These are phyloP conservation scores for Bigelowiella natans DNA, from an alignment of 78 protist genomes.

Conservation along the genomic window DNA sequence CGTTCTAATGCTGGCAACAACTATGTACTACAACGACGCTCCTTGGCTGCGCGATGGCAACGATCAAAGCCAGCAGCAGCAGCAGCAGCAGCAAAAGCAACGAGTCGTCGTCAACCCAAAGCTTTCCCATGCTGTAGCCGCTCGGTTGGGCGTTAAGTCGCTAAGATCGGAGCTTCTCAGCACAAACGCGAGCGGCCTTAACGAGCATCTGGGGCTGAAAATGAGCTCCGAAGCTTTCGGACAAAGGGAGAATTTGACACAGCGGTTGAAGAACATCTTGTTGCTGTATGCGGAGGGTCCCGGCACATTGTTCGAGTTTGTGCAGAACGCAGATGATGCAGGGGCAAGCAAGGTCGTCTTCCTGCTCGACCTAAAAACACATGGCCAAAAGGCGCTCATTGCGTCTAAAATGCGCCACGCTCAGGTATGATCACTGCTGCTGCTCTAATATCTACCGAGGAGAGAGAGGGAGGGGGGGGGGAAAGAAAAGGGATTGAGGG, in stretches of 20 bases:
- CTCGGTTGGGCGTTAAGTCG: neutral
- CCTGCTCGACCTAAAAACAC: conserved; percentile 13
- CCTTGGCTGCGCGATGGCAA: neutral
- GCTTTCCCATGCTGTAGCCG: neutral
- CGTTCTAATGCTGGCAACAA: neutral
- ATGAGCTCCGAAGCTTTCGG: no score
- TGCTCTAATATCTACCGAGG: no score
- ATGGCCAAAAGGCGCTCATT: neutral
- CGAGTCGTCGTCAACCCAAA: neutral
- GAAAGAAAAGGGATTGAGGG: no score
- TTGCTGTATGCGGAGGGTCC: neutral
- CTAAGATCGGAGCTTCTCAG: neutral
- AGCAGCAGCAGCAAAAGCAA: no score
- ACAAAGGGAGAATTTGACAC: neutral
- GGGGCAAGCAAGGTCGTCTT: conserved; percentile 34
- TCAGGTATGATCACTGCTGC: no score
- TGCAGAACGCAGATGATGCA: conserved; percentile 68
- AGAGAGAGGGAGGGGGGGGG: no score
- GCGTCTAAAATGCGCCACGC: neutral
- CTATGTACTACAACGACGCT: neutral
- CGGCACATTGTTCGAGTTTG: conserved; percentile 32
- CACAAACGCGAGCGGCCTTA: neutral
- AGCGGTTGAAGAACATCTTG: neutral
- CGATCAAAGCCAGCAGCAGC: no score
- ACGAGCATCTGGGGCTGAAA: neutral